Evolutionary conservation across 345 rosid genomes (phyloP).

Genomic region (Acer saccharum): DNA sequence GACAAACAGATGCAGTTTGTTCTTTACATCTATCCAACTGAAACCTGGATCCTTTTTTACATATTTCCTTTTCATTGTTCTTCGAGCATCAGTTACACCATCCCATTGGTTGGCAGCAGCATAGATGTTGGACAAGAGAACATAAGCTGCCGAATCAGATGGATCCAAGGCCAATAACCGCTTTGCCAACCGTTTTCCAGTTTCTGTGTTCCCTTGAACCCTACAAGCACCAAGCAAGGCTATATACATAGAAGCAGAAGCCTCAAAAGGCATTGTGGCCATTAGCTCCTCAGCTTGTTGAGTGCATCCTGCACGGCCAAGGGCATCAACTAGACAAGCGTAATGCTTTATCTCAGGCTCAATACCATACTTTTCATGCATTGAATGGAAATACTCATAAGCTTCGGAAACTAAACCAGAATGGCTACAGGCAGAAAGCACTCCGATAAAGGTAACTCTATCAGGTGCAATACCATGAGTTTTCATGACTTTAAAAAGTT

Average conservation of each 20-base stretch:
- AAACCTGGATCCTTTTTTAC: constrained; percentile 67
- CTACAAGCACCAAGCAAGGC: constrained; percentile 62
- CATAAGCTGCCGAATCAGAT: constrained; percentile 50
- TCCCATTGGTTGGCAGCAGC: constrained; percentile 58
- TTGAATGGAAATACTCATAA: constrained; percentile 37
- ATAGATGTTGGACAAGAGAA: constrained; percentile 57
- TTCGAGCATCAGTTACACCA: constrained; percentile 42
- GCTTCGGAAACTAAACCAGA: constrained; percentile 56
- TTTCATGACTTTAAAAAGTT: constrained; percentile 45
- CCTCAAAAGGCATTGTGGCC: constrained; percentile 50
- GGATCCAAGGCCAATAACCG: constrained; percentile 58
- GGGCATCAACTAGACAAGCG: constrained; percentile 62
- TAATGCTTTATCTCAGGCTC: constrained; percentile 63
- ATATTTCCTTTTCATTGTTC: constrained; percentile 43
- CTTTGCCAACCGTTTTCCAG: constrained; percentile 50
- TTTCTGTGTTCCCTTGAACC: constrained; percentile 47
- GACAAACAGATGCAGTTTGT: constrained; percentile 49
- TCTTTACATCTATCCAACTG: constrained; percentile 63
- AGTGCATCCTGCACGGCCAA: constrained; percentile 58
- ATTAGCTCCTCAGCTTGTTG: constrained; percentile 55
- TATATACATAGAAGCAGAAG: constrained; percentile 61
- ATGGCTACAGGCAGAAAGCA: constrained; percentile 61
- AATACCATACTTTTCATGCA: constrained; percentile 49
- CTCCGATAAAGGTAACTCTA: constrained; percentile 48
- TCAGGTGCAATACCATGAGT: constrained; percentile 44